These are phyloP conservation scores for Carex scoparia DNA, from an alignment of 176 grass and related monocot species.

Conservation along the genomic window DNA sequence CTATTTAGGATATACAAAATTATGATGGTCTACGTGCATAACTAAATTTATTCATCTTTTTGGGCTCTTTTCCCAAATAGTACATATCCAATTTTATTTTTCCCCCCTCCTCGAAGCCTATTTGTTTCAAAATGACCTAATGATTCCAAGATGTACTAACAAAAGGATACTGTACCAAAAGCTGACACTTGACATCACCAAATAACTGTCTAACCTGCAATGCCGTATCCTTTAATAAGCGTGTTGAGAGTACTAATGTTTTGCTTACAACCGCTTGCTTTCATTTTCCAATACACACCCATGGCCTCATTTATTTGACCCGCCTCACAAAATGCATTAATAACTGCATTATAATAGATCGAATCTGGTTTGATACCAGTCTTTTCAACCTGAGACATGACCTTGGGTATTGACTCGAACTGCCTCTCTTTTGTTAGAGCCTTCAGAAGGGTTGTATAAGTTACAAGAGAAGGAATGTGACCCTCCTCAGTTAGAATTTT, in stretches of 20 bases:
- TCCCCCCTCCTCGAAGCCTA: background rate
- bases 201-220: conserved; percentile 30
- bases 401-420: conserved; percentile 59
- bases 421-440: conserved; percentile 54
- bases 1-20: background rate
- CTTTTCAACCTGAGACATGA: conserved; percentile 59
- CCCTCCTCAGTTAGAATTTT: conserved; percentile 49
- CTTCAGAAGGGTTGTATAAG: conserved; percentile 67
- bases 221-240: conserved; percentile 86
- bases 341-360: conserved; percentile 87
- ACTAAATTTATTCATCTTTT: background rate
- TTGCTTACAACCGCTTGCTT: conserved; percentile 47
- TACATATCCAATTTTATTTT: background rate
- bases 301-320: conserved; percentile 69
- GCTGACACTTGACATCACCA: background rate
- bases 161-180: background rate
- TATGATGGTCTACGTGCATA: background rate
- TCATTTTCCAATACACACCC: conserved; percentile 81
- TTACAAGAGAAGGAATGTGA: conserved; percentile 77
- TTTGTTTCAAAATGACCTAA: background rate
- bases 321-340: conserved; percentile 83
- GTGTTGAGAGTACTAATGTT: conserved; percentile 90
- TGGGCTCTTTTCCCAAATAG: background rate
- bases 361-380: conserved; percentile 67
- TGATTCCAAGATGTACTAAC: background rate